Base-by-base conservation (phyloP, 306 rosid species). In the Quercus berberidifolia region DNA sequence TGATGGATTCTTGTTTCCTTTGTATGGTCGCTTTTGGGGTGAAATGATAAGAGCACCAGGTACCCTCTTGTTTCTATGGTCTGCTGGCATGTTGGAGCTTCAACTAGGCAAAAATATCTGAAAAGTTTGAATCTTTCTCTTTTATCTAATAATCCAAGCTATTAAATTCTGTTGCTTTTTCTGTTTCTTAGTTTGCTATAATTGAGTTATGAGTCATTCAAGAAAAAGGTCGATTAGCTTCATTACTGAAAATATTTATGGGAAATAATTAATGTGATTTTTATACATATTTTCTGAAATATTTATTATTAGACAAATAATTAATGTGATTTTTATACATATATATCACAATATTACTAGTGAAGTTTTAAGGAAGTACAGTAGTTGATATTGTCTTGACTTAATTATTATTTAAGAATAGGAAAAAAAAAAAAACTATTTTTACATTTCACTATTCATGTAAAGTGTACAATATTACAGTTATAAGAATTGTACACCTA, bases 1-100 rank as follows among this genome's bases (percentile, higher is more conserved):
- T 68, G 79, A 74, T 78, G 82, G 84, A 83, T 85, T 82, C 85
- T 88, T 82, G 86, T 83, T 83, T 65, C 17, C 55, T 71, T 80
- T 80, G 87, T 85, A 55, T 83, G 74, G 81, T 69, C 63, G 49
- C 76, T 76, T 80, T 56, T 74, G 76, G 76, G 11, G 13, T 81
- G 78, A 82, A 80, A 71, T 76, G 85, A 83, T 79, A 55, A 55
- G 85, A 77, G 90, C 71, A 88, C 77, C 83, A 1, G 85, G 83
- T 89, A 75, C 91, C 82, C 59, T 17, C 5, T 6, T 56, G 46
- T 7, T 59, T 59, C 51, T 46, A 51, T 49, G 41, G 73, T 69
- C 23, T 33, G 35, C 55, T 52, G 31, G 46, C 31, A 63, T 35
- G 52, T 52, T 26, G 74, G 33, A 74, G 33, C 57, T 67, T 74